Base-by-base conservation (phyloP, 1,284 basidiomycete species). In the Ceratorhiza oryzae-sativae region DNA sequence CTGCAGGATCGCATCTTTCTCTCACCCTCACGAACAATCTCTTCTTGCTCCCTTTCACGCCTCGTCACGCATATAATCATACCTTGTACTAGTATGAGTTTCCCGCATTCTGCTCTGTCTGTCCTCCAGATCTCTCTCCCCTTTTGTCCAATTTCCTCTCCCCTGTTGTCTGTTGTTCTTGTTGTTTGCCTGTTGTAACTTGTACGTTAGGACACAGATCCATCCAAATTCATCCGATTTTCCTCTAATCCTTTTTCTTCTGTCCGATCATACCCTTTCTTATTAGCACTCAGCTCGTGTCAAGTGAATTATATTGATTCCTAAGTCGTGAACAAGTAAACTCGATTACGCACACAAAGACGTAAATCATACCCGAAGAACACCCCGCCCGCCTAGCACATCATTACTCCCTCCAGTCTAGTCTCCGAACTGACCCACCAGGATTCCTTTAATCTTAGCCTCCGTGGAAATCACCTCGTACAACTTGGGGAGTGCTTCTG, bases 111-210 rank as follows among this genome's bases (percentile, higher is more conserved):
- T 49, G 46, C n/a, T 51, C 49, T 51, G 49, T 51, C 10, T 56
- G 30, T 56, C 53, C 27, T 39, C 36, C 13, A n/a, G n/a, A 39
- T 39, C 36, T 13, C 36, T 39, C 8, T 39, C 13, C 8, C 13
- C 36, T 39, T 13, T 39, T 58, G 15, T 18, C 8, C 30, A 9
- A 9, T 27, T 23, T 25, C 18, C 51, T 23, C 30, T 25, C 12
- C 36, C 34, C 58, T 60, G 36, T 56, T 34, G 58, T 60, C 42
- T 61, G 59, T 61, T 46, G 59, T 61, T n/a, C 51, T 25, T 25
- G 20, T 51, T 9, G 27, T 53, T 30, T 53, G 51, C 18, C 48
- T 53, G 51, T 53, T 53, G 51, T 53, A 53, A 32, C 27, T n/a
- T 53, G 51, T 53, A 53, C 51, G 32, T 30, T 53, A 53, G 51